A percentile compares a stretch with the other conserved stretches of the same genome.
Evolutionary conservation across 2,329 filamentous ascomycete genomes (phyloP).

Genomic region (Paracoccidioides lutzii): DNA sequence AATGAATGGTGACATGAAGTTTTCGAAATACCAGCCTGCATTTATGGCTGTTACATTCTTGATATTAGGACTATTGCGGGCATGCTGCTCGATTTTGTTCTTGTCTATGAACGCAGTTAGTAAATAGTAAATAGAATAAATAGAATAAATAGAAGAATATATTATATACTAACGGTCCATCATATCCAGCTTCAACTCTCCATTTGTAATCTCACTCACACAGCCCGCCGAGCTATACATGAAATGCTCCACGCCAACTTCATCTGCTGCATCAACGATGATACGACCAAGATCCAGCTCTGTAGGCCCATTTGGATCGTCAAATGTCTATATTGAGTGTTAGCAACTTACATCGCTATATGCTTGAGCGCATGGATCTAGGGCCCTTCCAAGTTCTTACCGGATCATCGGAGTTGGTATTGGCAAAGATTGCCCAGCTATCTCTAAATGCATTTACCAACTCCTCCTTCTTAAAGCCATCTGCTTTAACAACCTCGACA

Average conservation of each 20-base stretch:
- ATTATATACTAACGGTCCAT: constrained; percentile 1
- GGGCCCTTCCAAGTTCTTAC: background rate
- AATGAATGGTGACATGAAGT: background rate
- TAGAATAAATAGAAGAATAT: background rate
- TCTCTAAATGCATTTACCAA: constrained; percentile 1
- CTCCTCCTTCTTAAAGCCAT: constrained; percentile 6
- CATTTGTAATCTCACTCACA: background rate
- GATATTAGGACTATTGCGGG: background rate
- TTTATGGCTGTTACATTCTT: background rate
- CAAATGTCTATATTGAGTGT: background rate
- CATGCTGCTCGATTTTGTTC: constrained; percentile 1
- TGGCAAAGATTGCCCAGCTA: constrained; percentile 2
- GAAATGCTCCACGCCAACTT: constrained; percentile 3
- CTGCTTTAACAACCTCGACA: constrained; percentile 15
- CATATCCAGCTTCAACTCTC: constrained; percentile 1
- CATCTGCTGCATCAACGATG: constrained; percentile 1
- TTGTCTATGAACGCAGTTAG: background rate
- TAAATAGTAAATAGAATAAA: background rate
- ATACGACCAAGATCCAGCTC: constrained; percentile 2
- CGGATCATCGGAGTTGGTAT: constrained; percentile 1
- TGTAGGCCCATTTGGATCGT: background rate
- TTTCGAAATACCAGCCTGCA: constrained; percentile 3
- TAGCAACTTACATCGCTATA: background rate
- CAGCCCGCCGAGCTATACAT: background rate
- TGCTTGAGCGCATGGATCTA: background rate